Percentiles rank a stretch among this genome's conserved stretches.
Evolutionary conservation across 2,329 filamentous ascomycete species (phyloP).

Genomic region (Fusarium kyushuense): DNA sequence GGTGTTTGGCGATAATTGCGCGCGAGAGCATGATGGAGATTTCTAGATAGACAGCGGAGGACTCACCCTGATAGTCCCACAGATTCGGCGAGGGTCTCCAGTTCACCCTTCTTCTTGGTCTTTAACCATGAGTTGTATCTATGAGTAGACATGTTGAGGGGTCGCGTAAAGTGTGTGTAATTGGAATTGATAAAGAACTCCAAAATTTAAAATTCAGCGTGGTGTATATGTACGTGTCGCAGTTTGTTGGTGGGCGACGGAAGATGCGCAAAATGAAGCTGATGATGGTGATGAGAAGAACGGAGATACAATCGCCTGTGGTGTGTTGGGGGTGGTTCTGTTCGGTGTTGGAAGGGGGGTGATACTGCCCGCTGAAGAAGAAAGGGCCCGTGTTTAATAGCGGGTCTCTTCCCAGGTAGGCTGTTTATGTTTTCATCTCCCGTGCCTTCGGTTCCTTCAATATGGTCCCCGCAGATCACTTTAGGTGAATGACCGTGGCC

Average conservation of each 20-base stretch:
- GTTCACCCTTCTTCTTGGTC: slow-evolving; percentile 84
- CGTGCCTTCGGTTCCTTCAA: slow-evolving; percentile 17
- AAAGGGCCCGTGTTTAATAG: slow-evolving; percentile 29
- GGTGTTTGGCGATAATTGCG: slow-evolving; percentile 1
- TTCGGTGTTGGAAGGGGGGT: slow-evolving; percentile 35
- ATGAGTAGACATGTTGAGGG: slow-evolving; percentile 50
- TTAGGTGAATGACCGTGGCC: slow-evolving; percentile 15
- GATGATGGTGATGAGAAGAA: slow-evolving; percentile 32
- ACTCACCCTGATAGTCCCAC: slow-evolving; percentile 79
- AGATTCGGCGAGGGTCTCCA: slow-evolving; percentile 78
- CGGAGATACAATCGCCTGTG: slow-evolving; percentile 28
- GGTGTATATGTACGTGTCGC: neutral
- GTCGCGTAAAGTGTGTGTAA: slow-evolving; percentile 47
- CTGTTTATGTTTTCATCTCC: slow-evolving; percentile 46
- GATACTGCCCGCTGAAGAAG: slow-evolving; percentile 29
- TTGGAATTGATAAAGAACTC: neutral
- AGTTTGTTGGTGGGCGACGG: neutral
- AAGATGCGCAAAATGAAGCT: slow-evolving; percentile 26
- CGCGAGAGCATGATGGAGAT: slow-evolving; percentile 5
- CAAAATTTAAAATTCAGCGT: neutral
- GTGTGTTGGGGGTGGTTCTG: slow-evolving; percentile 26
- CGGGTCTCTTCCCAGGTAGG: slow-evolving; percentile 25
- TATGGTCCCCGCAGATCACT: slow-evolving; percentile 33
- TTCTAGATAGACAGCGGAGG: neutral
- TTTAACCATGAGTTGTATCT: slow-evolving; percentile 76